Evolutionary conservation across 2,329 filamentous ascomycete species (phyloP), one percentile per base, ranked within the genome.

Genomic region (Colletotrichum chrysophilum): DNA sequence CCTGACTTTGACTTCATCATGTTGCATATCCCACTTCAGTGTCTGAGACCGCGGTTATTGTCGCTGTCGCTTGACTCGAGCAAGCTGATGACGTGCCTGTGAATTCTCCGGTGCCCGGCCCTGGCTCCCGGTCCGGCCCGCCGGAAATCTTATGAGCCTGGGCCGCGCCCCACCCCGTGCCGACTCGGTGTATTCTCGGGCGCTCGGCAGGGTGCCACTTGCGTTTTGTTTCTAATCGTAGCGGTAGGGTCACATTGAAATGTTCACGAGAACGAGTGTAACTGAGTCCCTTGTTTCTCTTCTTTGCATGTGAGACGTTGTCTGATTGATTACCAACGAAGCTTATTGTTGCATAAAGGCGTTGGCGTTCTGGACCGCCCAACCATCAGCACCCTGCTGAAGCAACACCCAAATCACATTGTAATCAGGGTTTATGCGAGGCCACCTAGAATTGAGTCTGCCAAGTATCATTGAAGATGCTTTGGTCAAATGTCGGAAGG

Each of bases 391-490:
- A 52, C 43, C n/a, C 3, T 21, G 0, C n/a, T 21, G 43, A 21
- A 24, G 43, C 8, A 52, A 7, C n/a, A 21, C 6, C 12, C 0
- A 21, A 52, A 52, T 21, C 6, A 52, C n/a, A 52, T 0, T 7
- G 8, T 0, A 52, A 13, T 21, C n/a, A 7, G 8, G 21, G 43
- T 52, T 52, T 24, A 52, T 7, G 43, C 43, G 10, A 52, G 43
- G 43, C n/a, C 43, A 1, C n/a, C n/a, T 24, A 12, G 1, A 21
- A 52, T 12, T 13, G n/a, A 21, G 3, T 52, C 16, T 1, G 10
- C 12, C 5, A 21, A 0, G 43, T 21, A 52, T 24, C 1, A 0
- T 21, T 13, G 2, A 4, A 13, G n/a, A 52, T 21, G 3, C 10
- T 21, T 52, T 3, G n/a, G 0, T 52, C 43, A 21, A 4, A 2